Conservation (phyloP, 1,284 basidiomycete genomes). For the Ganoderma sinense region DNA sequence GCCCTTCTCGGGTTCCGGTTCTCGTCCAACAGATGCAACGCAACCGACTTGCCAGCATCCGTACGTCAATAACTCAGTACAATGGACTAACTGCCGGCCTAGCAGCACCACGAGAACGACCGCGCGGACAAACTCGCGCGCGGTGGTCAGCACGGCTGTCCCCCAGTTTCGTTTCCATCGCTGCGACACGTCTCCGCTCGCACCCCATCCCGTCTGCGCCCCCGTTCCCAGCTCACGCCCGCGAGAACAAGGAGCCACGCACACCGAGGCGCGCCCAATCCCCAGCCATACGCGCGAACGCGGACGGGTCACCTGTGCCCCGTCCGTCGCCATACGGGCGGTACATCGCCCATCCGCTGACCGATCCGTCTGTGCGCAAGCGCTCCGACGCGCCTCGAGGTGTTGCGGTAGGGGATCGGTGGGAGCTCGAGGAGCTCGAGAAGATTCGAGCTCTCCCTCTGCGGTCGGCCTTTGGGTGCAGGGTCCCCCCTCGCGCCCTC, state of each 20-base stretch:
- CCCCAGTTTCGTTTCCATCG: background rate
- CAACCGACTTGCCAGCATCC: background rate
- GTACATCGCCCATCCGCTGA: constrained; percentile 26
- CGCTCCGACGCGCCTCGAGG: constrained; percentile 26
- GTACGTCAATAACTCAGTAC: background rate
- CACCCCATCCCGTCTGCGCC: background rate
- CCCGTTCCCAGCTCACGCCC: background rate
- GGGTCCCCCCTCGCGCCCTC: background rate
- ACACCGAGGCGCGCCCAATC: background rate
- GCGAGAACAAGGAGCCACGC: constrained; percentile 1
- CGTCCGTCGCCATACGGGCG: background rate
- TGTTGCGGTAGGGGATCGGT: background rate
- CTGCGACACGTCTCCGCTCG: background rate
- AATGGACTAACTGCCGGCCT: background rate
- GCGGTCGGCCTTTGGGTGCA: background rate
- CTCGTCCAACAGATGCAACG: background rate
- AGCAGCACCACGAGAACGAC: background rate
- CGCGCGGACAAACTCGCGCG: background rate
- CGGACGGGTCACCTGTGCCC: constrained; percentile 8
- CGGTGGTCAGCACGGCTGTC: constrained; percentile 1
- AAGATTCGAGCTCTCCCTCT: background rate
- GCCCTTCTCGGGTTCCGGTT: background rate
- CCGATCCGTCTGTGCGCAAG: constrained; percentile 21
- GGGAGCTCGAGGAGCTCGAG: background rate
- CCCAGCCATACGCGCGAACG: background rate